A percentile compares a stretch with the other conserved stretches of the same genome.
These are phyloP conservation scores for Emergomyces pasteurianus DNA, from an alignment of 2,329 filamentous ascomycete species.

Conservation along the genomic window DNA sequence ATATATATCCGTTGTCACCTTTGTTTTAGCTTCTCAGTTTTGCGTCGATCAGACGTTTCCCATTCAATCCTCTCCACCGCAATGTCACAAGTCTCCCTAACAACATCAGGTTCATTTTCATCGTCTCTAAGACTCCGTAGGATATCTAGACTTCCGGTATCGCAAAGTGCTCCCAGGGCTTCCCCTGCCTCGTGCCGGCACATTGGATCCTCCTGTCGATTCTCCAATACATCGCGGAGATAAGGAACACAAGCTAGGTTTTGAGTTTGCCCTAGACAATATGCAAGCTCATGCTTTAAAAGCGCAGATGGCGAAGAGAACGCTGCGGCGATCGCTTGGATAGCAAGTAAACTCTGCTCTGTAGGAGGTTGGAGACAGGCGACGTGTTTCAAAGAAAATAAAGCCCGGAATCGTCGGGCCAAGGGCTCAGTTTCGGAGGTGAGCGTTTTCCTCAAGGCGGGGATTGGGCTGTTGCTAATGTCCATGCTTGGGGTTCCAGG, in stretches of 20 bases:
- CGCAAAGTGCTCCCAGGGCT: conserved; percentile 77
- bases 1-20: conserved; percentile 46
- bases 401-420: conserved; percentile 80
- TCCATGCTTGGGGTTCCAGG: background rate
- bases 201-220: conserved; percentile 82
- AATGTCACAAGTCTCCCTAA: conserved; percentile 95
- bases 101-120: conserved; percentile 60
- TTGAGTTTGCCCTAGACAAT: conserved; percentile 85
- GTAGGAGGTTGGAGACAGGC: conserved; percentile 54
- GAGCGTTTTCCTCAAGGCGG: conserved; percentile 54
- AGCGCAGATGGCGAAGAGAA: conserved; percentile 78
- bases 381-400: conserved; percentile 94
- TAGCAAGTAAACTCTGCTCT: conserved; percentile 48
- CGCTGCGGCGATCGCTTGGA: conserved; percentile 74
- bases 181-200: conserved; percentile 94
- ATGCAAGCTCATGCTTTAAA: conserved; percentile 92
- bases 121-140: conserved; percentile 64
- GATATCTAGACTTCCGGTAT: conserved; percentile 59
- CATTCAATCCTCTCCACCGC: conserved; percentile 89
- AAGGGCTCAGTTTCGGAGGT: conserved; percentile 71
- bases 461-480: conserved; percentile 18
- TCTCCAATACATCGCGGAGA: conserved; percentile 60
- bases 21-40: conserved; percentile 63
- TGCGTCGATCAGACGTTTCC: conserved; percentile 65
- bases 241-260: conserved; percentile 63